A percentile compares a stretch with the other conserved stretches of the same genome.
Evolutionary conservation across 2,329 filamentous ascomycete species (phyloP).

Genomic region (Paraphoma chrysanthemicola): DNA sequence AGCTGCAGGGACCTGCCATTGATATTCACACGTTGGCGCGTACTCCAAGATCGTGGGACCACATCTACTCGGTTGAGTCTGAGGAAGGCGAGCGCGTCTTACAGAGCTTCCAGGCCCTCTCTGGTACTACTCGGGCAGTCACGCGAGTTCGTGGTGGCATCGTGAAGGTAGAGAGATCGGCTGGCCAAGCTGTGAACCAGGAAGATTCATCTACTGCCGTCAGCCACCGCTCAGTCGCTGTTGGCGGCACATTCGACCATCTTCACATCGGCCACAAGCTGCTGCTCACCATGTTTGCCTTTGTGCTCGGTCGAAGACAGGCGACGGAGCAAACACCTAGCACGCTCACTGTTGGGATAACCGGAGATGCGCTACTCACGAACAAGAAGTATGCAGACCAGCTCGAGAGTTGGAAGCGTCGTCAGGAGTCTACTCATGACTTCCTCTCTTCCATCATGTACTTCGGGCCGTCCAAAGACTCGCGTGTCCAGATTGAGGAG

Average conservation of each 20-base stretch:
- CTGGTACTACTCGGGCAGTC: slow-evolving; percentile 34
- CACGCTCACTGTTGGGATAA: slow-evolving; percentile 82
- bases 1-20: slow-evolving; percentile 57
- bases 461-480: slow-evolving; percentile 59
- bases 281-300: slow-evolving; percentile 84
- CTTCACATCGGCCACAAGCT: slow-evolving; percentile 95
- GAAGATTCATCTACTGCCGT: slow-evolving; percentile 8
- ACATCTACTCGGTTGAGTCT: slow-evolving; percentile 70
- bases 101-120: slow-evolving; percentile 50
- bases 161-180: slow-evolving; percentile 28
- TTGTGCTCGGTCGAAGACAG: slow-evolving; percentile 64
- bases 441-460: slow-evolving; percentile 72
- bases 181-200: neutral
- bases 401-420: slow-evolving; percentile 79
- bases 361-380: slow-evolving; percentile 81
- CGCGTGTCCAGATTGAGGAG: slow-evolving; percentile 52
- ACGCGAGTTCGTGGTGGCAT: slow-evolving; percentile 45
- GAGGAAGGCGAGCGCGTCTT: slow-evolving; percentile 69
- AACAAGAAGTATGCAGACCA: slow-evolving; percentile 88
- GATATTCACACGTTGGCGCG: slow-evolving; percentile 56
- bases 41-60: slow-evolving; percentile 65
- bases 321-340: slow-evolving; percentile 44
- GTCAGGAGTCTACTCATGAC: slow-evolving; percentile 71
- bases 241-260: slow-evolving; percentile 96
- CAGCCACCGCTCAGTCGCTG: slow-evolving; percentile 71